These are phyloP conservation scores for Tulasnella sp. DNA, from an alignment of 768 basidiomycete species.

Conservation along the genomic window DNA sequence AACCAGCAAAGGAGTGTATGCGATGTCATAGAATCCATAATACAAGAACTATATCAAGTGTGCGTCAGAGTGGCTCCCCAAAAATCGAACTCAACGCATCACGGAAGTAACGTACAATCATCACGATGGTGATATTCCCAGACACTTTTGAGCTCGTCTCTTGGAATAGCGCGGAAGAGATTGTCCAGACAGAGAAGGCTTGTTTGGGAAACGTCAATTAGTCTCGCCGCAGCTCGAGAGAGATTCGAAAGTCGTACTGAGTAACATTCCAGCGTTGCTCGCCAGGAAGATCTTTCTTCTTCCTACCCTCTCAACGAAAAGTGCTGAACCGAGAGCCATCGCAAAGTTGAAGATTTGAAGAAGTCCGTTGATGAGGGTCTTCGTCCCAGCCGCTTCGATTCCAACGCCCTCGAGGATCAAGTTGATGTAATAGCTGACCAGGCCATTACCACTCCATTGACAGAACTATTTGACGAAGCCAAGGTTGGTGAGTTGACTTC, in stretches of 20 bases:
- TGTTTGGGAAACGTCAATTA: not conserved
- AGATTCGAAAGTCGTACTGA: slow-evolving; percentile 41
- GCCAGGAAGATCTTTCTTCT: slow-evolving; percentile 64
- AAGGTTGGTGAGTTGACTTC: not conserved
- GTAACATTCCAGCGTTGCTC: slow-evolving; percentile 59
- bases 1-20: slow-evolving; percentile 78
- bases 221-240: not conserved
- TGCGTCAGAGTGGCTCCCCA: not conserved
- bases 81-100: not conserved
- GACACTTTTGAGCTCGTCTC: slow-evolving; percentile 18
- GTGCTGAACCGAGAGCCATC: slow-evolving; percentile 53
- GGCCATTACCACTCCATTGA: slow-evolving; percentile 77
- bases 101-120: slow-evolving; percentile 34
- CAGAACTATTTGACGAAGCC: slow-evolving; percentile 45
- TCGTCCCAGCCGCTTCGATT: slow-evolving; percentile 51
- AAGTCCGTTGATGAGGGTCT: slow-evolving; percentile 59
- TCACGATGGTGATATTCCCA: slow-evolving; percentile 35
- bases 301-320: slow-evolving; percentile 64
- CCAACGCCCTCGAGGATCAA: slow-evolving; percentile 46
- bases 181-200: slow-evolving; percentile 59
- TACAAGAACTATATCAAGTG: slow-evolving; percentile 14
- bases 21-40: slow-evolving; percentile 30
- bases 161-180: slow-evolving; percentile 43
- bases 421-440: slow-evolving; percentile 58
- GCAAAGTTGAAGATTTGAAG: slow-evolving; percentile 66